Conservation (phyloP, 257 asterid genomes). For the Schizonepeta tenuifolia region DNA sequence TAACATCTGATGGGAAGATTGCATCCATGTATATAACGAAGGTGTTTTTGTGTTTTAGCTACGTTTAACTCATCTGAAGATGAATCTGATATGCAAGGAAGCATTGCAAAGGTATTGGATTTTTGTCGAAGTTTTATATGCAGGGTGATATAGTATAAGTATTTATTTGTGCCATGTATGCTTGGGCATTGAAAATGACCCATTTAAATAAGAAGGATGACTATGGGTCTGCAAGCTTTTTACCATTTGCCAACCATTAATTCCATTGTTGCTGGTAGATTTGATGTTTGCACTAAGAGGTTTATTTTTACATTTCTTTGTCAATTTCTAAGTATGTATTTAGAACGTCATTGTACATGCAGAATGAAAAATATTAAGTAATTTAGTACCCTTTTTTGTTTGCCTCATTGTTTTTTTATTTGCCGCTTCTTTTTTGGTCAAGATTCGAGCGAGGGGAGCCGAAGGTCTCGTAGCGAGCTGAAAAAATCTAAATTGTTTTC, state of each 20-base stretch:
- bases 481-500: too few species aligned
- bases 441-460: too few species aligned
- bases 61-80: background rate
- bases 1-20: background rate
- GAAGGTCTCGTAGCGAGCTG: too few species aligned
- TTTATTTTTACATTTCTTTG: background rate
- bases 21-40: conserved; percentile 28
- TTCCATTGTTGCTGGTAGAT: conserved; percentile 23
- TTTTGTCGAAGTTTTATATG: conserved; percentile 5
- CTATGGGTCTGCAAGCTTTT: conserved; percentile 3
- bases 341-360: too few species aligned
- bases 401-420: too few species aligned
- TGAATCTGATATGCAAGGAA: conserved; percentile 25
- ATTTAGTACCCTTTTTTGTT: too few species aligned
- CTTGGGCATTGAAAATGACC: conserved; percentile 9
- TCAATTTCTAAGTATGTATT: conserved; percentile 3
- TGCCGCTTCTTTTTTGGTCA: too few species aligned
- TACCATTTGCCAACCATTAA: conserved; percentile 7
- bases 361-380: too few species aligned
- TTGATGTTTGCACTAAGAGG: conserved; percentile 7
- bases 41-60: conserved; percentile 21
- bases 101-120: background rate
- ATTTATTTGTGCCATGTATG: too few species aligned
- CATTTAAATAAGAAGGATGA: conserved; percentile 22
- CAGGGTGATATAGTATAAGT: conserved; percentile 1